A percentile compares a stretch with the other conserved stretches of the same genome.
phyloP scores from a whole-genome alignment of 2,329 filamentous ascomycete genomes.

The Biscogniauxia marginata region DNA sequence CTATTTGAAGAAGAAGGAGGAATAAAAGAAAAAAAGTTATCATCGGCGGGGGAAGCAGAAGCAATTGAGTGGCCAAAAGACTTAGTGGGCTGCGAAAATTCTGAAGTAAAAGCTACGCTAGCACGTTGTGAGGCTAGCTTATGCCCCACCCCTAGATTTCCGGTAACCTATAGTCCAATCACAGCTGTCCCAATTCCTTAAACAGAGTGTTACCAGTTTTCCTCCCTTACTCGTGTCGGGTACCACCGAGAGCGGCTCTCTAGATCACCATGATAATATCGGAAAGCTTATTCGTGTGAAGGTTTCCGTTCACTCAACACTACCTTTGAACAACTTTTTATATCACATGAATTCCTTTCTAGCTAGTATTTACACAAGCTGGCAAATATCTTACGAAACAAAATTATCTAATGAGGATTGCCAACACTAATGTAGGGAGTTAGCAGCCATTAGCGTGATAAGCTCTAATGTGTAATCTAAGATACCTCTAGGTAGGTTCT shows the following conservation, averaged over 20 bases:
- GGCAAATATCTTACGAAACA: background rate
- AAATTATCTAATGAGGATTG: background rate
- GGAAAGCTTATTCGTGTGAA: background rate
- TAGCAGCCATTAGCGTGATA: too few species aligned
- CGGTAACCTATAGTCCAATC: constrained; percentile 7
- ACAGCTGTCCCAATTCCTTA: constrained; percentile 5
- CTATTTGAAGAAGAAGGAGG: background rate
- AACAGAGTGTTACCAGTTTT: background rate
- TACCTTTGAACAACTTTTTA: background rate
- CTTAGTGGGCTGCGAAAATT: background rate
- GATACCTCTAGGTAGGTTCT: too few species aligned
- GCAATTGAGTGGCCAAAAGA: background rate
- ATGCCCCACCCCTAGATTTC: background rate
- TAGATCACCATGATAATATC: background rate
- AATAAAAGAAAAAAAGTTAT: constrained; percentile 6
- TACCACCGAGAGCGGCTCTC: background rate
- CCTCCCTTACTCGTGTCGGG: background rate
- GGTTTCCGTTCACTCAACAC: background rate
- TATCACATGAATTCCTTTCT: background rate
- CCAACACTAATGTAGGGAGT: too few species aligned
- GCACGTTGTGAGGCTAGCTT: background rate
- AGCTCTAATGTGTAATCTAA: too few species aligned
- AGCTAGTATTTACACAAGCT: too few species aligned
- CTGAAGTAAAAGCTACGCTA: background rate
- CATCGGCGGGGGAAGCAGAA: constrained; percentile 4